A percentile compares a stretch with the other conserved stretches of the same genome.
Evolutionary conservation across 2,329 filamentous ascomycete species (phyloP).

Genomic region (Monilinia fructigena): DNA sequence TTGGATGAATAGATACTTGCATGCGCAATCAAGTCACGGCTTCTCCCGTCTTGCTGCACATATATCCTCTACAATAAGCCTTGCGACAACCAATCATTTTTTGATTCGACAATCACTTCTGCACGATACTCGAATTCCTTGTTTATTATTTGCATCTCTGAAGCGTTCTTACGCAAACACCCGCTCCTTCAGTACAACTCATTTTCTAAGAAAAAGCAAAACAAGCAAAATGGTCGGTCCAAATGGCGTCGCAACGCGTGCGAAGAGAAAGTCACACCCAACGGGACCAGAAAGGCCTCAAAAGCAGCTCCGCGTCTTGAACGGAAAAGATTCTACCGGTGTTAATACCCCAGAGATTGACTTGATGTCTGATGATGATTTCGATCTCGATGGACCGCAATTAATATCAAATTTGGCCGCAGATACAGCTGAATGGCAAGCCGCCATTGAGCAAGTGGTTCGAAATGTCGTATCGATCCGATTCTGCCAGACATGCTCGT

Average conservation of each 20-base stretch:
- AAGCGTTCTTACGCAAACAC: background rate
- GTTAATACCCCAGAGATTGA: slow-evolving; percentile 39
- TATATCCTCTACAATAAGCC: slow-evolving; percentile 21
- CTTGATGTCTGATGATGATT: slow-evolving; percentile 39
- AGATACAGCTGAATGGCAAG: slow-evolving; percentile 84
- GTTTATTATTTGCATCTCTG: slow-evolving; percentile 1
- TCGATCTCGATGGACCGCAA: slow-evolving; percentile 42
- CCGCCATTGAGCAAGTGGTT: slow-evolving; percentile 90
- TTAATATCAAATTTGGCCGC: slow-evolving; percentile 44
- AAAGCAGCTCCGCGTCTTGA: slow-evolving; percentile 39
- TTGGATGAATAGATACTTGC: slow-evolving; percentile 39
- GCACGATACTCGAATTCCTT: slow-evolving; percentile 8
- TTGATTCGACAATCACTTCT: slow-evolving; percentile 8
- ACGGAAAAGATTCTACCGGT: slow-evolving; percentile 40
- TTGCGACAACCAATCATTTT: slow-evolving; percentile 22
- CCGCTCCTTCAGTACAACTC: background rate
- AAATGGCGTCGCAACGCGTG: slow-evolving; percentile 31
- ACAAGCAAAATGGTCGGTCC: slow-evolving; percentile 33
- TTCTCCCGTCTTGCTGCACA: slow-evolving; percentile 33
- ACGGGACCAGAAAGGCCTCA: slow-evolving; percentile 37
- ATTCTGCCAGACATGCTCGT: slow-evolving; percentile 96
- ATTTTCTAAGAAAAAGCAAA: background rate
- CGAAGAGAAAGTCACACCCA: slow-evolving; percentile 40
- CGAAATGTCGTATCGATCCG: slow-evolving; percentile 97
- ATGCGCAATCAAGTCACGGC: slow-evolving; percentile 37